Evolutionary conservation across 148 eudicot species (phyloP).

Genomic region (Rhododendron ferrugineum): DNA sequence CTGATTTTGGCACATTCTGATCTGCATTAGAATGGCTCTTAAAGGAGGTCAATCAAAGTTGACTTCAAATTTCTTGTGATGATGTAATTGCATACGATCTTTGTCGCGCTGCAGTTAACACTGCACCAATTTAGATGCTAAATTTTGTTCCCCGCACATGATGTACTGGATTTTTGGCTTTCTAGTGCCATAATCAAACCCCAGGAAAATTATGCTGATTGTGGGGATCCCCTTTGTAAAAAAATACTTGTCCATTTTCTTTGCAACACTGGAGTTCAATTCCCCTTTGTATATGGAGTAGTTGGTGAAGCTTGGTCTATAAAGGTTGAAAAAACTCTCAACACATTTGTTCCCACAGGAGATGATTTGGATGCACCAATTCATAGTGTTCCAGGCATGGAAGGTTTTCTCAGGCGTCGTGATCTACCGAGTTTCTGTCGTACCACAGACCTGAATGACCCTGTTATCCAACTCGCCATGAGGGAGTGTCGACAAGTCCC

Average conservation of each 20-base stretch:
- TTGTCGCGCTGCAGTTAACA: neutral
- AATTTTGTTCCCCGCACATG: neutral
- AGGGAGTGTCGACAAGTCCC: slow-evolving; percentile 17
- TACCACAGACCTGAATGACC: slow-evolving; percentile 10
- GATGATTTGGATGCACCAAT: slow-evolving; percentile 27
- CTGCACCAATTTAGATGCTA: neutral
- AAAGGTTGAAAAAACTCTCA: neutral
- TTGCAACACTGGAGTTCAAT: neutral
- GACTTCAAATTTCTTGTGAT: neutral
- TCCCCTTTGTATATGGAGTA: too few relatives aligned
- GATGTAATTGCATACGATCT: neutral
- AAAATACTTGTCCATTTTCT: neutral
- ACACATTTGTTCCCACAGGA: slow-evolving; percentile 10
- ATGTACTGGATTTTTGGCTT: neutral
- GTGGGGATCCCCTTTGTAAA: neutral
- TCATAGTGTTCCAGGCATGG: slow-evolving; percentile 24
- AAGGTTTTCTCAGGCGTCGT: slow-evolving; percentile 31
- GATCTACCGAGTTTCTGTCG: slow-evolving; percentile 46
- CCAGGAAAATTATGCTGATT: neutral
- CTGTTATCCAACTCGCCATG: slow-evolving; percentile 12
- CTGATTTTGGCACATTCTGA: neutral
- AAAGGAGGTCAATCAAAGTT: neutral
- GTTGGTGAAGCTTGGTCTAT: neutral
- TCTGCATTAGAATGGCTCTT: neutral
- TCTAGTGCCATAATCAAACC: neutral